Evolutionary conservation across 140 eudicot species (phyloP), one percentile per base, ranked within the genome.

Genomic region (Flaveria floridana): DNA sequence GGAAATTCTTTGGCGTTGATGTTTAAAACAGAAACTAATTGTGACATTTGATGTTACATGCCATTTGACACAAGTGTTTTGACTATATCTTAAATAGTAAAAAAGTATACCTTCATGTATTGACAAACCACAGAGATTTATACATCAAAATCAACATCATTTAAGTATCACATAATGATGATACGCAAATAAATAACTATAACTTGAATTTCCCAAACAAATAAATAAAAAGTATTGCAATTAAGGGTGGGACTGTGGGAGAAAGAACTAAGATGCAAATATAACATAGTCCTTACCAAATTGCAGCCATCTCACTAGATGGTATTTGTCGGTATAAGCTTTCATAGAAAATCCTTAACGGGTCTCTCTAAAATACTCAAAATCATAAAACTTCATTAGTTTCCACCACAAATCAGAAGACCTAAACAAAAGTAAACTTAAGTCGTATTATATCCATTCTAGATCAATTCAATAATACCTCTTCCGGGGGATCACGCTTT

Each of bases 401-500:
- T 68, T 48, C 20, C 72, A 47, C 67, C 37, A 56, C 21, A 70
- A 30, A 30, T 14, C 74, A 26, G 7, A 25, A 8, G 41, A 23
- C 69, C 58, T 42, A 28, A 14, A 55, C 21, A 23, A 14, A 53
- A 37, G 57, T 20, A 70, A 28, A 71, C 19, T 12, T 44, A 51
- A 53, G 63, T 48, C 64, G 28, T 57, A 39, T 14, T 18, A 50
- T 4, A 75, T 65, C 23, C 65, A 50, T 30, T 4, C 14, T 26
- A 65, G 44, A 39, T 39, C 69, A 7, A 16, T n/a, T 2, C 53
- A 72, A 71, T n/a, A 71, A 39, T 84, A 89, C 98, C 82, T 89
- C 98, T 80, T 87, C 95, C 1, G 98, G 98, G 21, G 95, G 89
- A 71, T 92, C 98, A 4, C 96, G 88, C 76, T 86, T 89, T 85